These are phyloP conservation scores for Nidularia sp. DNA, from an alignment of 768 basidiomycete genomes.

Conservation along the genomic window DNA sequence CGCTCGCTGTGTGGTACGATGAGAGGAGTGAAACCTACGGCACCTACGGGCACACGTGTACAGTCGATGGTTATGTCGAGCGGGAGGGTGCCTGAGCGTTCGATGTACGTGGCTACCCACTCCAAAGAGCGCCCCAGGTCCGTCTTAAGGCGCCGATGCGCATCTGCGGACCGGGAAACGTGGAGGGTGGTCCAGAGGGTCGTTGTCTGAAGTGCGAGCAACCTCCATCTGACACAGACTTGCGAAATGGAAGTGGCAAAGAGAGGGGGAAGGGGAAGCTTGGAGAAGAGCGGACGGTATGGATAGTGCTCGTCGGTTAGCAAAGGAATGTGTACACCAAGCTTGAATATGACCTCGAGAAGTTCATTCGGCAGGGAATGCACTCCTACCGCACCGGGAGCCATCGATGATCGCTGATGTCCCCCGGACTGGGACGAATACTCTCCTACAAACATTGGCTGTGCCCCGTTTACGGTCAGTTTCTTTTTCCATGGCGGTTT, in stretches of 20 bases:
- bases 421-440: too few relatives aligned
- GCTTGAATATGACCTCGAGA: conserved; percentile 18
- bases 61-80: conserved; percentile 20
- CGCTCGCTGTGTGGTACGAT: conserved; percentile 9
- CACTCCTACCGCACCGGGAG: too few relatives aligned
- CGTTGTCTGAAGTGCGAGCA: conserved; percentile 12
- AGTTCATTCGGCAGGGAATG: conserved; percentile 20
- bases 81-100: conserved; percentile 10
- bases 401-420: too few relatives aligned
- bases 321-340: conserved; percentile 11
- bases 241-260: conserved; percentile 14
- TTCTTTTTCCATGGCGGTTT: too few relatives aligned
- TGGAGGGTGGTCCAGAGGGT: conserved; percentile 16
- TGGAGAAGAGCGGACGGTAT: conserved; percentile 19
- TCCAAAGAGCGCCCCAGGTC: conserved; percentile 10
- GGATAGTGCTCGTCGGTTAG: conserved; percentile 18
- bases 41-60: conserved; percentile 14
- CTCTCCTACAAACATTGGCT: too few relatives aligned
- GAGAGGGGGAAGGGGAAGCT: conserved; percentile 10
- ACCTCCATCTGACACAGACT: conserved; percentile 19
- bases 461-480: too few relatives aligned
- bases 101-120: conserved; percentile 17
- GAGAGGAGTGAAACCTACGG: conserved; percentile 1
- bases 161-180: conserved; percentile 14
- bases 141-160: conserved; percentile 15